These are phyloP conservation scores for Psilocybe sp. DNA, from an alignment of 768 basidiomycete genomes.

Conservation along the genomic window DNA sequence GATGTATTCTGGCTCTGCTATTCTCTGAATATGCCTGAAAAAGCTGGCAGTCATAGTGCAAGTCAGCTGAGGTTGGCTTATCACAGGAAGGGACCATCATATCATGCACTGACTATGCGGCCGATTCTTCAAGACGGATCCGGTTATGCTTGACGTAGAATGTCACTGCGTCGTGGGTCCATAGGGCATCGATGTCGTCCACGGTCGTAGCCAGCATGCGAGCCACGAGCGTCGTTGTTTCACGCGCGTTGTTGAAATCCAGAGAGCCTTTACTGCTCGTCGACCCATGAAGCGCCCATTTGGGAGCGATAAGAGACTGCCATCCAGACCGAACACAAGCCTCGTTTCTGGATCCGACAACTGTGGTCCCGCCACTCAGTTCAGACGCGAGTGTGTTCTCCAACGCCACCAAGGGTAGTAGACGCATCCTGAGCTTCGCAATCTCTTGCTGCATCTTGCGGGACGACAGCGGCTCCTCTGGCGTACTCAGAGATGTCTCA, in stretches of 20 bases:
- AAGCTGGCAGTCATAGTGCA: slow-evolving; percentile 45
- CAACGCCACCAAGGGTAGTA: slow-evolving; percentile 63
- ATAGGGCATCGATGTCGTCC: slow-evolving; percentile 59
- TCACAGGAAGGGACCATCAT: slow-evolving; percentile 8
- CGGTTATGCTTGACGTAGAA: slow-evolving; percentile 53
- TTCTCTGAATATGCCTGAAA: slow-evolving; percentile 59
- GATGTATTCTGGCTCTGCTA: slow-evolving; percentile 66
- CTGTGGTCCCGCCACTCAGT: slow-evolving; percentile 60
- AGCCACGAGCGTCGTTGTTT: slow-evolving; percentile 47
- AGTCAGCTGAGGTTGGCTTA: background rate
- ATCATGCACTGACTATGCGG: slow-evolving; percentile 56
- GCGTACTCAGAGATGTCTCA: slow-evolving; percentile 36
- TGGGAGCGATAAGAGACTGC: slow-evolving; percentile 53
- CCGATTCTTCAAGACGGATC: slow-evolving; percentile 72
- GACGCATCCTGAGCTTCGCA: slow-evolving; percentile 46
- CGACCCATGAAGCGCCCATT: slow-evolving; percentile 35
- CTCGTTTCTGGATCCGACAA: slow-evolving; percentile 57
- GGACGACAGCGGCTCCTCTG: slow-evolving; percentile 21
- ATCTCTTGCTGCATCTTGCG: slow-evolving; percentile 37
- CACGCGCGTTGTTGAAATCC: slow-evolving; percentile 13
- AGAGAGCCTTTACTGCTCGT: slow-evolving; percentile 17
- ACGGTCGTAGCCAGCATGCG: slow-evolving; percentile 47
- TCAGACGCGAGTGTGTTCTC: slow-evolving; percentile 69
- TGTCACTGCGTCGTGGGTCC: slow-evolving; percentile 67
- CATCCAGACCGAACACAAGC: slow-evolving; percentile 72